These are phyloP conservation scores for Prunus fruticosa DNA, from an alignment of 306 rosid species.

Conservation along the genomic window DNA sequence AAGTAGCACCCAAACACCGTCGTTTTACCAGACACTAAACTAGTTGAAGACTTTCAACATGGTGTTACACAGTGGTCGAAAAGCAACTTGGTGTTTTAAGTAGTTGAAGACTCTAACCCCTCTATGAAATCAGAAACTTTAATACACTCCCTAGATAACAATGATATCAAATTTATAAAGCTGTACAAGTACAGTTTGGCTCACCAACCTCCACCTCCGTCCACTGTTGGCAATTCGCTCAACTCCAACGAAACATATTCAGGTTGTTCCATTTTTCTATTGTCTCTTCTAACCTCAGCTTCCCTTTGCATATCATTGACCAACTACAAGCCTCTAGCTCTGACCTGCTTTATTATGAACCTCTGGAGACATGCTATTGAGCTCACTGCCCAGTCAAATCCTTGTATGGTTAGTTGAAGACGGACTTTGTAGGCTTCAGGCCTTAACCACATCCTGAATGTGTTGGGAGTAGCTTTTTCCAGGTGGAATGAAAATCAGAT, in stretches of 20 bases:
- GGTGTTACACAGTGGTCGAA: not conserved
- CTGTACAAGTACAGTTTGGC: slow-evolving; percentile 36
- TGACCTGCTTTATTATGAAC: slow-evolving; percentile 39
- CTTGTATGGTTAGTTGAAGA: slow-evolving; percentile 40
- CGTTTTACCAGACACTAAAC: not conserved
- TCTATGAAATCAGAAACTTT: not conserved
- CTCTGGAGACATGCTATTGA: slow-evolving; percentile 26
- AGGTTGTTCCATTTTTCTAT: not conserved
- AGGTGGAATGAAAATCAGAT: slow-evolving; percentile 90
- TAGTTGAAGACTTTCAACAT: not conserved
- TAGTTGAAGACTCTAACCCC: slow-evolving; percentile 2
- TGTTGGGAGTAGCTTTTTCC: slow-evolving; percentile 86
- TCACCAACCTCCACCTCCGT: slow-evolving; percentile 14
- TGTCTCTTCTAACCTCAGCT: slow-evolving; percentile 5
- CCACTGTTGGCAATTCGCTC: slow-evolving; percentile 24
- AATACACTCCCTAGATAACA: not conserved
- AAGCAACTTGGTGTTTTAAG: no score
- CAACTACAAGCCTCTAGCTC: slow-evolving; percentile 31
- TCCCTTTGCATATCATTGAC: slow-evolving; percentile 22
- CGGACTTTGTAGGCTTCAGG: slow-evolving; percentile 32
- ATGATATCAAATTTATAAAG: not conserved
- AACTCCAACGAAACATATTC: slow-evolving; percentile 21
- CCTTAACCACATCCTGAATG: slow-evolving; percentile 60
- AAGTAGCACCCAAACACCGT: not conserved
- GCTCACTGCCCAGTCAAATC: slow-evolving; percentile 29